Base-by-base conservation (phyloP, 768 basidiomycete species). In the Amanita jacksonii region DNA sequence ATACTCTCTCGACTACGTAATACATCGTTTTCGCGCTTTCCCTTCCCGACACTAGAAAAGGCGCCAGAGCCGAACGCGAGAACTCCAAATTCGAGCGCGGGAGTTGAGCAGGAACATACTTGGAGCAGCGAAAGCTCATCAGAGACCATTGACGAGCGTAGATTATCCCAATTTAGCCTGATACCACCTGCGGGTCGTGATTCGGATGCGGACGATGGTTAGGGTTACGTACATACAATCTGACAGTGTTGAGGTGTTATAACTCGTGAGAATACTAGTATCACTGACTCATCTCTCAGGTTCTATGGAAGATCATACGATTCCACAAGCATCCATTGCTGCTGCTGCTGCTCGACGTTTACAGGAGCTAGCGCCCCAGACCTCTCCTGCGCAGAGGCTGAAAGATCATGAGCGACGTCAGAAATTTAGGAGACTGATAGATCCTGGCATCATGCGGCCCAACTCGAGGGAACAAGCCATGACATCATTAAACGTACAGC, bases 361-460 rank as follows among this genome's bases (percentile, higher is more conserved):
- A 5, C 59, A 57, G 38, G 55, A 63, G 46, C 47, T 59, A 15
- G 54, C 64, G 12, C 45, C 55, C 5, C 62, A 64, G 46, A 56
- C 59, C 27, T 58, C 69, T 30, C 60, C 66, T 9, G 61, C 67
- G 1, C 66, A 70, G 49, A 40, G 61, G 43, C 59, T 62, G 24
- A 65, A 68, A 49, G 74, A 86, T 49, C 76, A 81, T 51, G 82
- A 82, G 42, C 73, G 70, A 43, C 76, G 81, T 32, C 84, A 81
- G 55, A 66, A 67, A 45, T 88, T 89, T 58, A 73, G 87, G 34
- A 69, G 87, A 30, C 65, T 89, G 47, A 72, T 89, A 47, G 83
- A 89, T 52, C 85, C 85, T 35, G 85, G 84, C 10, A 88, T 90
- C 52, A 54, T 74, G 40, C 73, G 87, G 2, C 81, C 76, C 4